Base-by-base conservation (phyloP, 1,284 basidiomycete genomes). In the Melampsora americana region DNA sequence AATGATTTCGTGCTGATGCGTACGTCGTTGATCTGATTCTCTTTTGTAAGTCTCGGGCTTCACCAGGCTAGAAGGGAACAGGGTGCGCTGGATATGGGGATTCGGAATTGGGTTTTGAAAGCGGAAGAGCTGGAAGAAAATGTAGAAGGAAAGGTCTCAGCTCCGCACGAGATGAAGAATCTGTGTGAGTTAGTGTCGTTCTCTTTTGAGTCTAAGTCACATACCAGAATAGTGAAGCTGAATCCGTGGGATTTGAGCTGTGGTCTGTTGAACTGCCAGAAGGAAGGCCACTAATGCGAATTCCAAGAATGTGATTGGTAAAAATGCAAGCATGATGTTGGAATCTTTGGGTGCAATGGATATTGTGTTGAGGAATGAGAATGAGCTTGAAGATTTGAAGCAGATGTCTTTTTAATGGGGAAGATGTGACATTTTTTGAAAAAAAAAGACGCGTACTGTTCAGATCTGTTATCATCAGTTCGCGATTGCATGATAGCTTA, bases 181-280 rank as follows among this genome's bases (percentile, higher is more conserved):
- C 39, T 6, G 39, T 12, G 5, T 42, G 11, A 11, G 12, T 42
- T 12, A 42, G n/a, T 42, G 39, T 42, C 11, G 39, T 11, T 11
- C 11, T 42, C 4, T 42, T 56, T 56, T 9, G 18, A 56, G 39
- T 42, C 11, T 56, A 56, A 9, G 18, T 28, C 26, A 56, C 53
- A 4, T 56, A 56, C 53, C 26, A 23, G 53, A 56, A n/a, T 56
- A 56, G 26, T 56, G 53, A 56, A 56, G 53, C 26, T 56, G 53
- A 28, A 56, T 56, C 26, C 53, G 53, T 23, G 53, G 53, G 1
- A 56, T 5, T 56, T 56, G 53, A 2, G 53, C 53, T 28, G 26
- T n/a, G 6, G 53, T 56, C 53, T 56, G 53, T 7, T 23, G 53
- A 1, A 56, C 14, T 1, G n/a, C 53, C n/a, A 56, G 53, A n/a